Conservation (phyloP, 352 stramenopile species). For the Phytopythium ostracodes region DNA sequence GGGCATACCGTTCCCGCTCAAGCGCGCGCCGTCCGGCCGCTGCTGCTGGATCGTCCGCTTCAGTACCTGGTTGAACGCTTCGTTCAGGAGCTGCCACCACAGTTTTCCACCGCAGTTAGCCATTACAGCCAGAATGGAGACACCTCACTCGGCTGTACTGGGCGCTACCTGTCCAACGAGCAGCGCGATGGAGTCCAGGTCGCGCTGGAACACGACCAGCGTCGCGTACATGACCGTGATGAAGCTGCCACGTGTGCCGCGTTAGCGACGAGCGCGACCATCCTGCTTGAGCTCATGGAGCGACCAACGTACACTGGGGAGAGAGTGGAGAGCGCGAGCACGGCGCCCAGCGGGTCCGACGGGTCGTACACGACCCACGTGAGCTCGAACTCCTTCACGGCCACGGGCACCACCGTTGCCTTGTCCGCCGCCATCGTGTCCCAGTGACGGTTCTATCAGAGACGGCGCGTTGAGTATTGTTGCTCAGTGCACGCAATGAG, state of each 20-base stretch:
- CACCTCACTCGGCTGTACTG: background rate
- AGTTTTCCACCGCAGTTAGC: background rate
- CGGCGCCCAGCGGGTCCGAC: slow-evolving; percentile 50
- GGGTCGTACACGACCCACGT: slow-evolving; percentile 85
- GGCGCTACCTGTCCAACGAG: slow-evolving; percentile 60
- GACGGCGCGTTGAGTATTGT: too few species aligned
- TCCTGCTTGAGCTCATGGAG: background rate
- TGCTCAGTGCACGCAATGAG: too few species aligned
- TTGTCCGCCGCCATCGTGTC: slow-evolving; percentile 2
- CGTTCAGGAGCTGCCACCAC: slow-evolving; percentile 48
- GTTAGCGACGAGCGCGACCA: background rate
- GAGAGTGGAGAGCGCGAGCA: slow-evolving; percentile 74
- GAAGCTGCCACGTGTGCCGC: slow-evolving; percentile 39
- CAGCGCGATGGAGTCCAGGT: slow-evolving; percentile 70
- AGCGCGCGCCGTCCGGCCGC: slow-evolving; percentile 56
- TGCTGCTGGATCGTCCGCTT: slow-evolving; percentile 73
- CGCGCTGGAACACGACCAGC: slow-evolving; percentile 70
- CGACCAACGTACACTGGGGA: slow-evolving; percentile 53
- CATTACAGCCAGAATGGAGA: background rate
- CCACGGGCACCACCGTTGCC: background rate
- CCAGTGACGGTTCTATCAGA: slow-evolving; percentile 7
- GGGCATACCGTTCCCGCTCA: slow-evolving; percentile 69
- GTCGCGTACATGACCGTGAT: slow-evolving; percentile 83
- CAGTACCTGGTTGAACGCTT: slow-evolving; percentile 75
- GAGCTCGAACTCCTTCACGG: slow-evolving; percentile 71